Evolutionary conservation across 2,329 filamentous ascomycete species (phyloP).

Genomic region (Alternaria conjuncta): DNA sequence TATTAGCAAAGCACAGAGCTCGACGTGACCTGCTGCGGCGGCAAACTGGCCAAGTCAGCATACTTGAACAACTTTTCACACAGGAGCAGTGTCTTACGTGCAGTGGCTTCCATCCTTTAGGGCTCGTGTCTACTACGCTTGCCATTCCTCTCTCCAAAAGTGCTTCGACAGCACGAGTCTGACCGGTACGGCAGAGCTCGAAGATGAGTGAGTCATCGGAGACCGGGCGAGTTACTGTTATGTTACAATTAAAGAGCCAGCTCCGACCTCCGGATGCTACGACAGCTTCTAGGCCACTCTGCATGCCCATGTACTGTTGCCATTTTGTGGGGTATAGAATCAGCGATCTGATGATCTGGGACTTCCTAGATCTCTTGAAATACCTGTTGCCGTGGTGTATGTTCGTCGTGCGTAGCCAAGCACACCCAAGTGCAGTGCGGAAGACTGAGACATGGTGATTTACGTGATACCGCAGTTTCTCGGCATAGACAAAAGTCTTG

Average conservation of each 20-base stretch:
- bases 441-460: not conserved
- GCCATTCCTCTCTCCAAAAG: slow-evolving; percentile 12
- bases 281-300: slow-evolving; percentile 13
- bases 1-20: slow-evolving; percentile 16
- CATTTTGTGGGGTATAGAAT: slow-evolving; percentile 1
- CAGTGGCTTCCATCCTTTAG: not conserved
- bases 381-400: not conserved
- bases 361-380: not conserved
- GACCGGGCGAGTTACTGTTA: slow-evolving; percentile 7
- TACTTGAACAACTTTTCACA: not conserved
- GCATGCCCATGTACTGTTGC: slow-evolving; percentile 10
- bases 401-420: not conserved
- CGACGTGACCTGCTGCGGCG: slow-evolving; percentile 15
- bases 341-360: not conserved
- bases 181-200: slow-evolving; percentile 13
- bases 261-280: slow-evolving; percentile 6
- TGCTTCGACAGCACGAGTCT: slow-evolving; percentile 16
- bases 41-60: slow-evolving; percentile 10
- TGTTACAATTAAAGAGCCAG: slow-evolving; percentile 17
- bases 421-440: not conserved
- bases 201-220: slow-evolving; percentile 20
- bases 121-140: slow-evolving; percentile 21
- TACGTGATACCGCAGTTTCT: not conserved
- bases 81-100: not conserved
- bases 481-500: not conserved